A percentile compares a stretch with the other conserved stretches of the same genome.
phyloP scores from a whole-genome alignment of 352 stramenopile genomes.

The Phytopythium chamaehyphon region DNA sequence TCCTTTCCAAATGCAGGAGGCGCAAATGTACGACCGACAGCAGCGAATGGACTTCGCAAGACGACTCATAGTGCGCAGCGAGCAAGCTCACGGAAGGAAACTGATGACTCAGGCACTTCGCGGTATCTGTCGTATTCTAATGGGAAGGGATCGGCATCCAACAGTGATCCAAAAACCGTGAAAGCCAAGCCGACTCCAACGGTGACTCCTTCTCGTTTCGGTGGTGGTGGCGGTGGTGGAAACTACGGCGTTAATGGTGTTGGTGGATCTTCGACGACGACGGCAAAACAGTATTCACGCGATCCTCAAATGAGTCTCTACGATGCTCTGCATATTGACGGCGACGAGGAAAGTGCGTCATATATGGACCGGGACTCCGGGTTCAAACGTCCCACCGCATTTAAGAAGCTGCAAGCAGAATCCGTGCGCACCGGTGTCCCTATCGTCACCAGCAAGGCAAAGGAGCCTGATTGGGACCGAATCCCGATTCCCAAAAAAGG shows the following conservation, averaged over 20 bases:
- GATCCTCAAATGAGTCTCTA: conserved; percentile 59
- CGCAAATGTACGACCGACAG: neutral
- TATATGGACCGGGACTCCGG: conserved; percentile 21
- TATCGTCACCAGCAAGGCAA: conserved; percentile 29
- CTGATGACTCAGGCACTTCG: conserved; percentile 4
- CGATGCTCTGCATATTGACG: conserved; percentile 47
- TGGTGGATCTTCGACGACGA: neutral
- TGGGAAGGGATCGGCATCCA: conserved; percentile 1
- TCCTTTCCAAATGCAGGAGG: neutral
- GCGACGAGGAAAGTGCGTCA: conserved; percentile 23
- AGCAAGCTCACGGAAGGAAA: neutral
- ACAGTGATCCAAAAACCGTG: conserved; percentile 5
- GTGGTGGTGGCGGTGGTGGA: conserved; percentile 1
- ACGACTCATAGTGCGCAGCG: neutral
- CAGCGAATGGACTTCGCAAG: conserved; percentile 3
- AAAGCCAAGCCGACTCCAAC: neutral
- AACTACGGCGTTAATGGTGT: neutral
- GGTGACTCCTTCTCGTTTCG: conserved; percentile 1
- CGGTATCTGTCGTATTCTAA: conserved; percentile 49
- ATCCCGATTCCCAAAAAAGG: conserved; percentile 49
- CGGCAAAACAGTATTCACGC: conserved; percentile 17
- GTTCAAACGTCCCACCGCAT: conserved; percentile 50
- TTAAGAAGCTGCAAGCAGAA: conserved; percentile 53
- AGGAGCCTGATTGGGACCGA: conserved; percentile 42
- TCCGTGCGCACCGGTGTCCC: conserved; percentile 30